phyloP scores from a whole-genome alignment of 768 basidiomycete species.

The Lentinula guzmanii region DNA sequence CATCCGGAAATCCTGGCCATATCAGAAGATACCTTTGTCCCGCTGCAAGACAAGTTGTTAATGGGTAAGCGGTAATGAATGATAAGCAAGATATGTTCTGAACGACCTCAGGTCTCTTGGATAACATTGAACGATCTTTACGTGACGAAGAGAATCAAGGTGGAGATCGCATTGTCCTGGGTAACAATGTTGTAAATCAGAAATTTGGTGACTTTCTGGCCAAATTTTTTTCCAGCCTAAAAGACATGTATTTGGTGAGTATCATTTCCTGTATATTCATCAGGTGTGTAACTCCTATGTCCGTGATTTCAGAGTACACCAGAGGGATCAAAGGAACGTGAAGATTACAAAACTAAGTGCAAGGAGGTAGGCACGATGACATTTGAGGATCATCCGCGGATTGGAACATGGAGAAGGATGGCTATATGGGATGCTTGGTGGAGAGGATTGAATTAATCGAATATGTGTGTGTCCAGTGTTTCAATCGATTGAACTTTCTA shows the following conservation, averaged over 20 bases:
- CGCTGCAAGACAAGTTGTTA: not conserved
- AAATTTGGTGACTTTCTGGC: slow-evolving; percentile 31
- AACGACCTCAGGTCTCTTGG: slow-evolving; percentile 33
- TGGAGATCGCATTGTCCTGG: slow-evolving; percentile 9
- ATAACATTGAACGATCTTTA: slow-evolving; percentile 34
- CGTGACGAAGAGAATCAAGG: slow-evolving; percentile 16
- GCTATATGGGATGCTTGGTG: slow-evolving; percentile 1
- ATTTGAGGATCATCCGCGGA: not conserved
- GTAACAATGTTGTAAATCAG: slow-evolving; percentile 22
- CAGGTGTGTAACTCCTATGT: not conserved
- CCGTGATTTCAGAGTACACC: not conserved
- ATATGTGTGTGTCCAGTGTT: not conserved
- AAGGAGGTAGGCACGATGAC: not conserved
- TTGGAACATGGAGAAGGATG: not conserved
- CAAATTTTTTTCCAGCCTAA: slow-evolving; percentile 47
- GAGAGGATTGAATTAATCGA: not conserved
- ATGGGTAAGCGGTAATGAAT: not conserved
- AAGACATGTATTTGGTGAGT: slow-evolving; percentile 37
- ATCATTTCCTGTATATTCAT: not conserved
- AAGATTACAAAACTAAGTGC: not conserved
- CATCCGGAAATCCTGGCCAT: slow-evolving; percentile 16
- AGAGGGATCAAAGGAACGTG: slow-evolving; percentile 6
- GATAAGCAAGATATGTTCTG: not conserved
- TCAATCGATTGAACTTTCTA: not conserved
- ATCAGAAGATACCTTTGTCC: not conserved